These are phyloP conservation scores for Diddensiella transvaalensis DNA, from an alignment of 805 yeast species.

Conservation along the genomic window DNA sequence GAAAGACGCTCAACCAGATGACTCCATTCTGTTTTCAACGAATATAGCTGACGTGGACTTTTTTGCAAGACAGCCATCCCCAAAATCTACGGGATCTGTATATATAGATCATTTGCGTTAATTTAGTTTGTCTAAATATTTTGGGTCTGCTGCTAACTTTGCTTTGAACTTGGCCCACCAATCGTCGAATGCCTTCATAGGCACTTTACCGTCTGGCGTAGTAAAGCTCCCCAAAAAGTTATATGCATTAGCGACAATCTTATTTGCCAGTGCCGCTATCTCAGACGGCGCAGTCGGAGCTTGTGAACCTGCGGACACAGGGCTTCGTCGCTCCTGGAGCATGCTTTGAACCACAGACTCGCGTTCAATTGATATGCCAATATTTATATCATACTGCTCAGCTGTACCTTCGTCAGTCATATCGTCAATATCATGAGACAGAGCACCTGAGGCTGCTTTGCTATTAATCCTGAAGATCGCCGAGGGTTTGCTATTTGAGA, in stretches of 20 bases:
- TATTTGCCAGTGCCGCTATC: constrained; percentile 69
- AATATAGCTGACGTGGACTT: constrained; percentile 3
- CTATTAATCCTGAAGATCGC: constrained; percentile 82
- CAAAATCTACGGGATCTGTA: not conserved
- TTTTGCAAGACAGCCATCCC: not conserved
- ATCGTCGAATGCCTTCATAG: constrained; percentile 79
- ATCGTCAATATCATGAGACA: constrained; percentile 47
- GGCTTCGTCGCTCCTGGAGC: constrained; percentile 34
- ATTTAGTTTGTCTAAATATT: constrained; percentile 56
- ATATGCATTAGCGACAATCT: constrained; percentile 88
- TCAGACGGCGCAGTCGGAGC: constrained; percentile 38
- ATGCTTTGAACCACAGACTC: constrained; percentile 59
- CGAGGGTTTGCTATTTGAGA: constrained; percentile 63
- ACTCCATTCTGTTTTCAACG: constrained; percentile 1
- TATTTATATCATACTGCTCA: constrained; percentile 40
- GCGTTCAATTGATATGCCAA: constrained; percentile 93
- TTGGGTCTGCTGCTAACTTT: constrained; percentile 75
- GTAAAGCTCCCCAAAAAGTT: constrained; percentile 86
- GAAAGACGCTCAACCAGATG: not conserved
- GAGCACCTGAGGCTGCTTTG: constrained; percentile 23
- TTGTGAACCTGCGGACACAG: constrained; percentile 12
- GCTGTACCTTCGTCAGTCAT: constrained; percentile 43
- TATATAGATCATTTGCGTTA: constrained; percentile 13
- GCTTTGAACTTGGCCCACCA: constrained; percentile 92
- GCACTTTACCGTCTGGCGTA: constrained; percentile 74